Percentiles rank a stretch among this genome's conserved stretches.
These are phyloP conservation scores for Zygoascus ofunaensis DNA, from an alignment of 805 yeast genomes.

Conservation along the genomic window DNA sequence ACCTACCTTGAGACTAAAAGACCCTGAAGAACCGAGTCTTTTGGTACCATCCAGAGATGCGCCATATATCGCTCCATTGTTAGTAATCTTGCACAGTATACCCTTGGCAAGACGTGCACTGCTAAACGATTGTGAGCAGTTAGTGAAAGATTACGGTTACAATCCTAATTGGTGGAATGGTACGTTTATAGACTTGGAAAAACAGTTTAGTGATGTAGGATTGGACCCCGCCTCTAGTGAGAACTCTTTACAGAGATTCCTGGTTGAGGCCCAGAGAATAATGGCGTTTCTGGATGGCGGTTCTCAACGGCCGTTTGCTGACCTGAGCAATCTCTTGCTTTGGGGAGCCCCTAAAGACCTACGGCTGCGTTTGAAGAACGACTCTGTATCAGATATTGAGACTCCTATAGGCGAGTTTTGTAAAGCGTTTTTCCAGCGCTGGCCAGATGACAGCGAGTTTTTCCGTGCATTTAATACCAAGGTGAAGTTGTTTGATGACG, in stretches of 20 bases:
- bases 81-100: constrained; percentile 23
- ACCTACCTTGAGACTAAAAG: neutral
- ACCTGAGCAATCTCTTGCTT: constrained; percentile 8
- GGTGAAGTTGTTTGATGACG: constrained; percentile 10
- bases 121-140: constrained; percentile 17
- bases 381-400: constrained; percentile 7
- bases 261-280: constrained; percentile 23
- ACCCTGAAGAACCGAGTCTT: constrained; percentile 13
- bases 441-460: constrained; percentile 13
- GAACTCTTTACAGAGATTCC: constrained; percentile 10
- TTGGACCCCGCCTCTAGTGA: neutral
- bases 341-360: constrained; percentile 8
- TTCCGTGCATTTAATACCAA: constrained; percentile 7
- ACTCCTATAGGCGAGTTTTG: constrained; percentile 14
- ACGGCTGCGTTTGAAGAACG: constrained; percentile 5
- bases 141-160: constrained; percentile 22
- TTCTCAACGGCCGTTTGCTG: constrained; percentile 20
- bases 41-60: constrained; percentile 16
- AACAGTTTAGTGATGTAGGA: constrained; percentile 1
- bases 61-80: constrained; percentile 20
- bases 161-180: constrained; percentile 23
- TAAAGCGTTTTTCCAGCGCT: constrained; percentile 8
- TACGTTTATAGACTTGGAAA: constrained; percentile 12
- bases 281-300: constrained; percentile 26
- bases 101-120: constrained; percentile 26